These are phyloP conservation scores for Torrubiella hemipterigena DNA, from an alignment of 2,329 filamentous ascomycete genomes.

Conservation along the genomic window DNA sequence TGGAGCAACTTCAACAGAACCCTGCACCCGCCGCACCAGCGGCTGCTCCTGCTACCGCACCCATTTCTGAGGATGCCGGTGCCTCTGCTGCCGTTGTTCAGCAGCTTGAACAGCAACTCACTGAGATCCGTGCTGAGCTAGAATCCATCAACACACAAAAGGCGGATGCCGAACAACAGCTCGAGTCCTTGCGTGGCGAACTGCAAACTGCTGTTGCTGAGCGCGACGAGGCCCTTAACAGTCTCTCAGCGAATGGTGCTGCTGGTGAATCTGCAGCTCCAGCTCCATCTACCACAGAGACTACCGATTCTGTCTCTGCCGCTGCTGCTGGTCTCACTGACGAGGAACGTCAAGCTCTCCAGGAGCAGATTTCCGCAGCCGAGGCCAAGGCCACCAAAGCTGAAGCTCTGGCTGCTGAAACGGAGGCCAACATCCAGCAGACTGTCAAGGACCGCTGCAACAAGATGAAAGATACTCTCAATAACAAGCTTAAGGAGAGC, in stretches of 20 bases:
- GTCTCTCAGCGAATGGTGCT: constrained; percentile 24
- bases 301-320: constrained; percentile 10
- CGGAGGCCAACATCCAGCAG: constrained; percentile 49
- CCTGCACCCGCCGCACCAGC: constrained; percentile 20
- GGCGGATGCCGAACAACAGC: constrained; percentile 51
- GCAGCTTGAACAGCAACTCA: constrained; percentile 37
- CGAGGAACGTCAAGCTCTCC: constrained; percentile 47
- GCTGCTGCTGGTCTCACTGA: constrained; percentile 30
- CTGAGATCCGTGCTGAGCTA: constrained; percentile 45
- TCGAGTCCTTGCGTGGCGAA: constrained; percentile 42
- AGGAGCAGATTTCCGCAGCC: constrained; percentile 48
- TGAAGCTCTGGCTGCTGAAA: constrained; percentile 49
- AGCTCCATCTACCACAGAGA: constrained; percentile 9
- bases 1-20: constrained; percentile 25
- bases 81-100: constrained; percentile 32
- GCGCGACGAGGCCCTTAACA: constrained; percentile 45
- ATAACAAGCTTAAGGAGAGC: constrained; percentile 59
- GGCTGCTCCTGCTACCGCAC: constrained; percentile 17
- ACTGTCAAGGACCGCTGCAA: constrained; percentile 55
- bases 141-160: constrained; percentile 57
- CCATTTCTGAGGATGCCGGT: constrained; percentile 24
- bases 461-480: constrained; percentile 56
- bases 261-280: constrained; percentile 8
- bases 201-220: constrained; percentile 51
- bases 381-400: constrained; percentile 52